Conservation (phyloP, 768 basidiomycete species). For the Dacryopinax primogenitus region DNA sequence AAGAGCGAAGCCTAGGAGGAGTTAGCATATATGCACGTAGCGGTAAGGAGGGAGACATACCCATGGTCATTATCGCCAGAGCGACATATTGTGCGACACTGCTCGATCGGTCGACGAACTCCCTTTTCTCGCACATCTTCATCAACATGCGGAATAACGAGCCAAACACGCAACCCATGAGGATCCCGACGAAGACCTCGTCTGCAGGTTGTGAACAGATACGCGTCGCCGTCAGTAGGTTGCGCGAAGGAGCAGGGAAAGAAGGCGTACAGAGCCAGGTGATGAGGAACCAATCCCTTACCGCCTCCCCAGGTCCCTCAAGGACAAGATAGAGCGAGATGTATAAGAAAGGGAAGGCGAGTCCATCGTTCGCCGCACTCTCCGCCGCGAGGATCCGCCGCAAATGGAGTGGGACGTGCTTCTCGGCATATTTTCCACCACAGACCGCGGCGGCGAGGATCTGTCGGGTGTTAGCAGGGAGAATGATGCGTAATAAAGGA, state of each 20-base stretch:
- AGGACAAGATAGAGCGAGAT: slow-evolving; percentile 78
- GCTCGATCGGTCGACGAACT: slow-evolving; percentile 85
- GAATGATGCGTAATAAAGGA: not conserved
- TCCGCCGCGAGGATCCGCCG: slow-evolving; percentile 39
- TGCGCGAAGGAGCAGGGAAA: not conserved
- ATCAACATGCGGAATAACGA: slow-evolving; percentile 74
- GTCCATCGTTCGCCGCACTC: slow-evolving; percentile 91
- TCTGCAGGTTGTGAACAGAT: slow-evolving; percentile 32
- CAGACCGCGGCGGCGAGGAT: slow-evolving; percentile 1
- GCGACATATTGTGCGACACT: slow-evolving; percentile 87
- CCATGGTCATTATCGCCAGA: slow-evolving; percentile 71
- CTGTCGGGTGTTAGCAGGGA: not conserved
- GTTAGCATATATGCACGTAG: not conserved
- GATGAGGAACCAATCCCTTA: slow-evolving; percentile 76
- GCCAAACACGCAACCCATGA: slow-evolving; percentile 39
- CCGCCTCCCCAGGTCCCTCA: slow-evolving; percentile 49
- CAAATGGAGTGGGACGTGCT: not conserved
- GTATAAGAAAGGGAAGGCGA: slow-evolving; percentile 88
- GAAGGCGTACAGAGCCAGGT: slow-evolving; percentile 25
- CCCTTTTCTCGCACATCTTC: slow-evolving; percentile 78
- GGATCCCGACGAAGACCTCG: slow-evolving; percentile 59
- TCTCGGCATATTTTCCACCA: not conserved
- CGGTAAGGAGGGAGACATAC: slow-evolving; percentile 22
- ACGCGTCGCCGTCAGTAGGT: not conserved
- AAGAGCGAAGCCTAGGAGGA: slow-evolving; percentile 37